Evolutionary conservation across 306 rosid species (phyloP).

Genomic region (Medicago ruthenica): DNA sequence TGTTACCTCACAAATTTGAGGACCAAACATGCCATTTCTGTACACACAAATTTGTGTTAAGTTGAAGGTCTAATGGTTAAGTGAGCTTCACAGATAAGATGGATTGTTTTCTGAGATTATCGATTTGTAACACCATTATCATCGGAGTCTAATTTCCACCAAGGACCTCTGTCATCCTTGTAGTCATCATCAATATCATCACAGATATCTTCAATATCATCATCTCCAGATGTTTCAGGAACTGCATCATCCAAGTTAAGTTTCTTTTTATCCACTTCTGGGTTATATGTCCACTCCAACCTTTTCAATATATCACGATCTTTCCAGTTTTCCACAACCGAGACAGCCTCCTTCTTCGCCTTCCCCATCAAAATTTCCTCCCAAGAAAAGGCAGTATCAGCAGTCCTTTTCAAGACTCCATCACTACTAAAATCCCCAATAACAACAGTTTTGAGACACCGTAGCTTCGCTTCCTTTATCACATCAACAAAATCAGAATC

Average conservation of each 20-base stretch:
- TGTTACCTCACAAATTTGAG: slow-evolving; percentile 36
- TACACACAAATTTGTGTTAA: background rate
- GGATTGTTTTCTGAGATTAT: slow-evolving; percentile 15
- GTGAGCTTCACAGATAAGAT: slow-evolving; percentile 24
- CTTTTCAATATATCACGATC: slow-evolving; percentile 75
- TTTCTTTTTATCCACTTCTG: slow-evolving; percentile 51
- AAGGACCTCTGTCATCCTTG: slow-evolving; percentile 50
- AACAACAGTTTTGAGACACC: slow-evolving; percentile 74
- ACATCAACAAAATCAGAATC: slow-evolving; percentile 70
- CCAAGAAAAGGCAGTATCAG: slow-evolving; percentile 77
- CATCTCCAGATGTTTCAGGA: slow-evolving; percentile 50
- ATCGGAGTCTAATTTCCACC: slow-evolving; percentile 80
- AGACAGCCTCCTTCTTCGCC: slow-evolving; percentile 73
- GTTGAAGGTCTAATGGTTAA: background rate
- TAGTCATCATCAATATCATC: slow-evolving; percentile 47
- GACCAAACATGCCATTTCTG: slow-evolving; percentile 19
- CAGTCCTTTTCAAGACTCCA: slow-evolving; percentile 79
- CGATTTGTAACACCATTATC: slow-evolving; percentile 26
- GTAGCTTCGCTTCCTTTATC: slow-evolving; percentile 73
- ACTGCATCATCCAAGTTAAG: slow-evolving; percentile 37
- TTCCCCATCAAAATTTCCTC: slow-evolving; percentile 79
- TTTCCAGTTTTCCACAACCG: slow-evolving; percentile 78
- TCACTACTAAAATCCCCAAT: slow-evolving; percentile 69
- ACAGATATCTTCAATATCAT: slow-evolving; percentile 40
- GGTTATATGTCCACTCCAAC: slow-evolving; percentile 83